Evolutionary conservation across 805 yeast species (phyloP).

Genomic region (Wickerhamomyces tratensis): DNA sequence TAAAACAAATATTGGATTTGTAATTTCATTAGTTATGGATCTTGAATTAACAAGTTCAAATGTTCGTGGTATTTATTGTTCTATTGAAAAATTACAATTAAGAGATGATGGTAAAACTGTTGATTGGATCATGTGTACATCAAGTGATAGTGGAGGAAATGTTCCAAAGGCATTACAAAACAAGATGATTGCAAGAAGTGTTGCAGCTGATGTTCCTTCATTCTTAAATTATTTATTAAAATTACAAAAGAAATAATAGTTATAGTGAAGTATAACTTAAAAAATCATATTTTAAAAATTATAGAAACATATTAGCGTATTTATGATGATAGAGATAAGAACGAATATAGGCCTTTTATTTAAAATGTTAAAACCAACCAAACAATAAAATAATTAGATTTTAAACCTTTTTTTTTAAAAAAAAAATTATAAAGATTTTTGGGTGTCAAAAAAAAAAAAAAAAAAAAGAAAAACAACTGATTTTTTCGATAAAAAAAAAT

Average conservation of each 20-base stretch:
- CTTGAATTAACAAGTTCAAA: constrained; percentile 12
- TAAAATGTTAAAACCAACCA: too few relatives aligned
- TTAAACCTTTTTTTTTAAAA: too few relatives aligned
- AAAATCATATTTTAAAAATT: too few relatives aligned
- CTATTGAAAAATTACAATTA: constrained; percentile 22
- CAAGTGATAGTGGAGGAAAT: constrained; percentile 30
- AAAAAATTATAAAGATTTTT: too few relatives aligned
- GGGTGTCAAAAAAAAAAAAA: too few relatives aligned
- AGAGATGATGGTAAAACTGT: constrained; percentile 8
- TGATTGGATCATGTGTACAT: constrained; percentile 29
- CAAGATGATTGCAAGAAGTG: constrained; percentile 27
- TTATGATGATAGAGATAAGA: too few relatives aligned
- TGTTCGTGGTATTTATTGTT: constrained; percentile 24
- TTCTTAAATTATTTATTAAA: constrained; percentile 16
- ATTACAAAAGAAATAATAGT: neutral
- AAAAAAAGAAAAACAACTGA: too few relatives aligned
- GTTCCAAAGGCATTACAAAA: constrained; percentile 31
- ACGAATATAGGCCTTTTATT: too few relatives aligned
- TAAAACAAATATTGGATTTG: constrained; percentile 17
- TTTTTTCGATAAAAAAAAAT: too few relatives aligned
- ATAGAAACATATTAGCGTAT: too few relatives aligned
- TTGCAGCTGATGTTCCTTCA: constrained; percentile 28
- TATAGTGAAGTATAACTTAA: too few relatives aligned
- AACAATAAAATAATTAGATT: too few relatives aligned
- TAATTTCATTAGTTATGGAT: constrained; percentile 24